phyloP scores from a whole-genome alignment of 2,329 filamentous ascomycete genomes.

The Diaporthe citriasiana region DNA sequence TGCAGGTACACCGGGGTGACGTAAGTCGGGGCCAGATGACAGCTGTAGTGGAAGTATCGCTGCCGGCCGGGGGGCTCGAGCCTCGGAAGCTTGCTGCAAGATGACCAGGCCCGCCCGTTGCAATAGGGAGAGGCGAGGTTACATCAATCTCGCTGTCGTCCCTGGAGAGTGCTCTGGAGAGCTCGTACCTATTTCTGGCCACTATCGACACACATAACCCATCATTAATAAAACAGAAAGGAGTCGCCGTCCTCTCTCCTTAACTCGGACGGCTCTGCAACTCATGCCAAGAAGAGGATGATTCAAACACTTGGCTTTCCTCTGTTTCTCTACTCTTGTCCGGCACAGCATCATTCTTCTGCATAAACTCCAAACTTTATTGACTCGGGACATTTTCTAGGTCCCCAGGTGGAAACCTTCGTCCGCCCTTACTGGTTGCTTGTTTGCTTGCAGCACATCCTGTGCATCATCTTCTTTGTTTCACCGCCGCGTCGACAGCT shows the following conservation, averaged over 20 bases:
- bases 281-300: constrained; percentile 16
- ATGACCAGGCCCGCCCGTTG: constrained; percentile 4
- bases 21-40: constrained; percentile 25
- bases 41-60: constrained; percentile 25
- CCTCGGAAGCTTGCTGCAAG: constrained; percentile 25
- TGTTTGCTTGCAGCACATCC: not conserved
- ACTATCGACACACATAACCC: not conserved
- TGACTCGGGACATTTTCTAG: constrained; percentile 11
- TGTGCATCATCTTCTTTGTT: not conserved
- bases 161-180: not conserved
- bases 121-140: constrained; percentile 33
- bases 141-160: constrained; percentile 36
- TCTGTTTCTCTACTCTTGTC: not conserved
- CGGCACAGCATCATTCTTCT: constrained; percentile 6
- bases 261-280: constrained; percentile 5
- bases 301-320: not conserved
- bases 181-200: constrained; percentile 31
- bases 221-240: constrained; percentile 26
- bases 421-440: not conserved
- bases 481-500: constrained; percentile 7
- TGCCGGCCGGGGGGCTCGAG: constrained; percentile 1
- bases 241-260: constrained; percentile 11
- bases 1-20: constrained; percentile 18
- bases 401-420: not conserved
- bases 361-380: constrained; percentile 10